Conservation (phyloP, 1,139 yeast genomes). For the Zhuliangozyma parablackwelliae region DNA sequence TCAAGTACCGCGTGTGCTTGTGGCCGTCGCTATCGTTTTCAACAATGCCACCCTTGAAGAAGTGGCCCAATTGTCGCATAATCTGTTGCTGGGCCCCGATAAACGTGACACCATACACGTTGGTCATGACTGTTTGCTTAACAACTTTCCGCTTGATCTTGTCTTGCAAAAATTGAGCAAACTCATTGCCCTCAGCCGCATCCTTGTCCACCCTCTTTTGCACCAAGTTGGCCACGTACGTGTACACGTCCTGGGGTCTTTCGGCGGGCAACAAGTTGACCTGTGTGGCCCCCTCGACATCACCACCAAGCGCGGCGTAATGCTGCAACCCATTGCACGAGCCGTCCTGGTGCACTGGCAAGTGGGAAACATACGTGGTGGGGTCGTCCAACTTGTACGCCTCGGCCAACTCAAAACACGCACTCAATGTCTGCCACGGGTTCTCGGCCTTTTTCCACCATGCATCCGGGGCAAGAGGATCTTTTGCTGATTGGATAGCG, state of each 20-base stretch:
- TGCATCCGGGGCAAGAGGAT: constrained; percentile 57
- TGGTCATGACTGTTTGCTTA: constrained; percentile 97
- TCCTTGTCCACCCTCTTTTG: constrained; percentile 55
- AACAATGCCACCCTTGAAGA: constrained; percentile 21
- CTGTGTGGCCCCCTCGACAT: constrained; percentile 87
- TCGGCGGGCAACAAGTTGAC: constrained; percentile 83
- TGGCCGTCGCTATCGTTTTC: constrained; percentile 38
- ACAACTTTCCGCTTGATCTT: constrained; percentile 81
- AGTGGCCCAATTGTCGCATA: constrained; percentile 52
- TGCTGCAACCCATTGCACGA: constrained; percentile 97
- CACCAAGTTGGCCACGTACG: constrained; percentile 77
- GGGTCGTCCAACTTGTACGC: constrained; percentile 76
- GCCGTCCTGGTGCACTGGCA: constrained; percentile 97
- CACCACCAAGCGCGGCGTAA: constrained; percentile 97
- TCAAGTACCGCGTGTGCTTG: constrained; percentile 59
- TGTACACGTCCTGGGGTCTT: constrained; percentile 87
- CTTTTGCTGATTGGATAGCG: constrained; percentile 60
- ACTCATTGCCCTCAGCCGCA: constrained; percentile 50
- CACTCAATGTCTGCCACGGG: constrained; percentile 93
- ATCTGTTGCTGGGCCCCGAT: constrained; percentile 92
- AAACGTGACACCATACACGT: constrained; percentile 95
- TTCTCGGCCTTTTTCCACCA: constrained; percentile 91
- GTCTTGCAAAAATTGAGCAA: constrained; percentile 53
- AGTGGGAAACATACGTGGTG: constrained; percentile 64
- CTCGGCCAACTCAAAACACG: constrained; percentile 72